A percentile compares a stretch with the other conserved stretches of the same genome.
Evolutionary conservation across 1,139 yeast species (phyloP).

Genomic region (Candida sanyaensis): DNA sequence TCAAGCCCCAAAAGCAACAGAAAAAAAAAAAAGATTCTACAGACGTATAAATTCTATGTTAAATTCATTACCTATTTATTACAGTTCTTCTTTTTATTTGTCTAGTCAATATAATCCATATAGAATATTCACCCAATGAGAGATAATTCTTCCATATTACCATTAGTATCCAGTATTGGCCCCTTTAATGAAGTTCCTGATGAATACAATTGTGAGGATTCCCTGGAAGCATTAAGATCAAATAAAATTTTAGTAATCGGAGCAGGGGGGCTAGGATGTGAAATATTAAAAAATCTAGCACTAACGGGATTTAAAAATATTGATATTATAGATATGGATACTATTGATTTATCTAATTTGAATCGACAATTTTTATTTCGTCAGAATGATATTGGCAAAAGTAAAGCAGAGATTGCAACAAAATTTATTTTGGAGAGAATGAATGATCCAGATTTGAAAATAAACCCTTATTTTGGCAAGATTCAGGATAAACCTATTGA

Average conservation of each 20-base stretch:
- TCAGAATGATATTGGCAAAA: conserved; percentile 67
- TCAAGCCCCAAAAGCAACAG: no score
- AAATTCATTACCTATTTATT: background rate
- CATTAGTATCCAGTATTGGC: conserved; percentile 31
- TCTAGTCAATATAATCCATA: no score
- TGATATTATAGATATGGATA: conserved; percentile 92
- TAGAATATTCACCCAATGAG: conserved; percentile 6
- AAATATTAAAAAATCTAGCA: conserved; percentile 81
- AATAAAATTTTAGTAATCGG: conserved; percentile 64
- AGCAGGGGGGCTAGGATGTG: conserved; percentile 97
- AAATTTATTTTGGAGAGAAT: conserved; percentile 53
- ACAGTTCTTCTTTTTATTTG: background rate
- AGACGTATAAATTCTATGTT: background rate
- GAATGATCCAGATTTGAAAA: conserved; percentile 40
- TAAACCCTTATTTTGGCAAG: conserved; percentile 61
- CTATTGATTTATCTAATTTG: conserved; percentile 85
- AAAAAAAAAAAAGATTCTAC: no score
- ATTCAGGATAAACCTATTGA: conserved; percentile 71
- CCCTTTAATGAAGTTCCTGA: conserved; percentile 46
- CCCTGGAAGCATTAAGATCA: conserved; percentile 26
- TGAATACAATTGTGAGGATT: conserved; percentile 30
- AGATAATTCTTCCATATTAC: conserved; percentile 20
- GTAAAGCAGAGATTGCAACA: conserved; percentile 84
- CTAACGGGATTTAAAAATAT: conserved; percentile 73
- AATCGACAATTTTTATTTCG: conserved; percentile 90